Conservation (phyloP, 495 filamentous ascomycete genomes). For the Gamarada debralockiae region DNA sequence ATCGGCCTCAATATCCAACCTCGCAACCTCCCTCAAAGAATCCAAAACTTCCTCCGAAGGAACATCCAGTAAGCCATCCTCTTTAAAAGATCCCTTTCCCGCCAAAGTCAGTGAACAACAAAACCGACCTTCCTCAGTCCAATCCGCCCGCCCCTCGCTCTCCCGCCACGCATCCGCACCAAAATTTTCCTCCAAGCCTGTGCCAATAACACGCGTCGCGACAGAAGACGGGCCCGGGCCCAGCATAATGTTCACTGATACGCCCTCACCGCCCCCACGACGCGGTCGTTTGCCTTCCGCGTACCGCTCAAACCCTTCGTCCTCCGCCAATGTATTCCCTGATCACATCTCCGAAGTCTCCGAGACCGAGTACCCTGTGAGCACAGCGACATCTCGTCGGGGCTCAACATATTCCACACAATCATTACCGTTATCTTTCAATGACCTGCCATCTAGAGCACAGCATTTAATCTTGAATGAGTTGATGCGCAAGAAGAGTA, state of each 20-base stretch:
- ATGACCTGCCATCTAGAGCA: slow-evolving; percentile 76
- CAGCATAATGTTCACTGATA: slow-evolving; percentile 74
- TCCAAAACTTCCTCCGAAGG: slow-evolving; percentile 8
- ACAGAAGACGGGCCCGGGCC: slow-evolving; percentile 60
- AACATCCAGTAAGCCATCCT: slow-evolving; percentile 8
- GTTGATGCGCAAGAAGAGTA: slow-evolving; percentile 65
- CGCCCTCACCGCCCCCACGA: slow-evolving; percentile 28
- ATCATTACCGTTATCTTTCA: slow-evolving; percentile 69
- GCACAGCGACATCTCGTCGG: slow-evolving; percentile 12
- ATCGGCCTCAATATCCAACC: slow-evolving; percentile 8
- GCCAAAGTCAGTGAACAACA: background rate
- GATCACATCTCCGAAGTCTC: slow-evolving; percentile 12
- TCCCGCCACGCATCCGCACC: slow-evolving; percentile 48
- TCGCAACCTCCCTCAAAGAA: slow-evolving; percentile 11
- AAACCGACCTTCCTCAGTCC: slow-evolving; percentile 7
- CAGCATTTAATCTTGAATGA: slow-evolving; percentile 87
- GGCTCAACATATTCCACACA: slow-evolving; percentile 60
- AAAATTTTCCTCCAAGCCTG: slow-evolving; percentile 69
- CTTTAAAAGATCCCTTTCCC: slow-evolving; percentile 1
- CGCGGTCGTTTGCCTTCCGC: slow-evolving; percentile 20
- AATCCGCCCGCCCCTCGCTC: slow-evolving; percentile 38
- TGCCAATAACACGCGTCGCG: slow-evolving; percentile 67
- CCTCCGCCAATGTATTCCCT: no score
- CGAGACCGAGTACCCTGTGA: slow-evolving; percentile 7
- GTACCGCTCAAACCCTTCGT: slow-evolving; percentile 5